Evolutionary conservation across 108 stramenopile species (phyloP), one percentile per base, ranked within the genome.

Genomic region (Pinguiococcus pyrenoidosus): DNA sequence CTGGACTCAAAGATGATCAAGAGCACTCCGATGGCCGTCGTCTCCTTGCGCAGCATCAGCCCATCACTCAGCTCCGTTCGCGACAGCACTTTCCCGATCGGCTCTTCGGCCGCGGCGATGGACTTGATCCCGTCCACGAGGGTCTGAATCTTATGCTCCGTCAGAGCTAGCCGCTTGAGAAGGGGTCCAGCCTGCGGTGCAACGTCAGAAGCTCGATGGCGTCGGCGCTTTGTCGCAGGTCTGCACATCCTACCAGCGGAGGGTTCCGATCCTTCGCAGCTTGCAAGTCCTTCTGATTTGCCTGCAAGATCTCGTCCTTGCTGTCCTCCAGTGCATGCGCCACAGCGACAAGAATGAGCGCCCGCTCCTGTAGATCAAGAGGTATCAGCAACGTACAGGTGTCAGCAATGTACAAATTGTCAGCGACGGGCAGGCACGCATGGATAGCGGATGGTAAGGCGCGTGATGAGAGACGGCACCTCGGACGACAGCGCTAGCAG

Each of bases 1-100:
- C 96, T 66, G 20, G 81, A 81, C 57, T 99, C 96, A 47, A 99
- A 99, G 37, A 99, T 86, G 45, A 99, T 82, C 74, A 92, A 83
- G 27, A 99, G 56, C 13, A 99, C 93, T 5, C 96, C 96, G 66
- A 99, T 93, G 21, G 96, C 87, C 0, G 83, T 81, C 3, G 92
- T 88, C 20, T 76, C 82, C 28, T 81, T 79, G 16, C 82, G 77
- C 14, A 99, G 78, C 34, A 72, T 73, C 49, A 94, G 64, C 32
- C 87, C 88, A 37, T 86, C 86, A 4, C 80, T 70, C n/a, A 98
- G 45, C 68, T 95, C 93, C 17, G 57, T 38, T 4, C 49, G 61
- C 21, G 55, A 52, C 13, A 41, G 37, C 30, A 56, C 51, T 50
- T 58, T 36, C 6, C 61, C 49, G 21, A 69, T 26, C 7, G 74